A percentile compares a stretch with the other conserved stretches of the same genome.
These are phyloP conservation scores for Chlorella sp. DNA, from an alignment of 139 green algal species.

Conservation along the genomic window DNA sequence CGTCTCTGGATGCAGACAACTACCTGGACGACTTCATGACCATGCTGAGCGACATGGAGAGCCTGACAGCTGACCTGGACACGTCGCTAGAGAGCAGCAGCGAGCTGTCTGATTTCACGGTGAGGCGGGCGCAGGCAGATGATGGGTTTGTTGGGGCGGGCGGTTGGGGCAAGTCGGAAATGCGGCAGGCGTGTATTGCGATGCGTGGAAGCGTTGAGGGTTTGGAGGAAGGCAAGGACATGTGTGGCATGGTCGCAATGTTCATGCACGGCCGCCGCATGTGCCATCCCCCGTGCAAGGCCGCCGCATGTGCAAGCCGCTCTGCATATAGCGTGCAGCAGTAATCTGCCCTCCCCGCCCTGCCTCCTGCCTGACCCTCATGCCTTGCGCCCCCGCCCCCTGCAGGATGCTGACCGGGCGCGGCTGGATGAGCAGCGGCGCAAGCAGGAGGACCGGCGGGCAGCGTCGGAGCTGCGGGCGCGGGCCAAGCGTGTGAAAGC, in stretches of 20 bases:
- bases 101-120: conserved; percentile 6
- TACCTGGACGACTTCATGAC: background rate
- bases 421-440: conserved; percentile 14
- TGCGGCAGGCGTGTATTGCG: no score
- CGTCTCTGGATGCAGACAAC: background rate
- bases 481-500: conserved; percentile 9
- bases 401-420: conserved; percentile 1
- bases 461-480: background rate
- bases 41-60: conserved; percentile 11
- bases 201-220: no score
- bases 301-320: background rate
- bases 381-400: background rate
- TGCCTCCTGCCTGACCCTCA: background rate
- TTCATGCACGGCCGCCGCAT: background rate
- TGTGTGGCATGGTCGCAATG: no score
- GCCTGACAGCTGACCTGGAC: conserved; percentile 10
- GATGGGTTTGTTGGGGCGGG: background rate
- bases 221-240: no score
- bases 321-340: background rate
- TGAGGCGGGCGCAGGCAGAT: background rate
- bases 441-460: conserved; percentile 12
- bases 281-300: background rate
- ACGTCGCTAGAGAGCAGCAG: background rate
- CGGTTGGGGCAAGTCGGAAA: no score
- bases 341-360: background rate